Base-by-base conservation (phyloP, 2,329 filamentous ascomycete species). In the Celoporthe dispersa region DNA sequence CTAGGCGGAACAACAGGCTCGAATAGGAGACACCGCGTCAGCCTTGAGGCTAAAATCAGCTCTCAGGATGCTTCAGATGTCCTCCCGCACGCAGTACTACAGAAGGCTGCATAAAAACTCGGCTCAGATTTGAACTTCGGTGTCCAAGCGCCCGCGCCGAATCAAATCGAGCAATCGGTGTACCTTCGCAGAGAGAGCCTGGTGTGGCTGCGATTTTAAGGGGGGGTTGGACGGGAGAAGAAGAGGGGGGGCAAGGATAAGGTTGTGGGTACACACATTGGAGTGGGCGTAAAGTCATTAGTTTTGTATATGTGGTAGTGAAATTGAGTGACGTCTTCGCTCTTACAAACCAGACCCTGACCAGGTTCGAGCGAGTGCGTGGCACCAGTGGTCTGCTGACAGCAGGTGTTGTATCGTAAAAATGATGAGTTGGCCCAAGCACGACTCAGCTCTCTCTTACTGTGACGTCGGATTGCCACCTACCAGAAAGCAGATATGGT, bases 311-410 rank as follows among this genome's bases (percentile, higher is more conserved):
- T 22, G 44, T 48, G 44, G 44, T n/a, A 48, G 44, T 48, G 55
- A 62, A 37, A 22, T 31, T 39, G 41, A 61, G 48, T 39, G 39
- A 61, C 39, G 53, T 48, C 33, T 66, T 66, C 57, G 37, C 35
- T 28, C 35, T 41, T 25, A n/a, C 31, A 59, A 37, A 44, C 16
- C n/a, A 19, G 22, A 41, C n/a, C 31, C 33, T 57, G 64, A 25
- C 48, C 19, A 66, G 53, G 64, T 16, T 37, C 22, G 25, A 25
- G 33, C 4, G 33, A 7, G 44, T 59, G 35, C 68, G 68, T 71
- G 70, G 70, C 64, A 69, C 67, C 64, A 67, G 64, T 65, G 62
- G 60, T 19, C 39, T 35, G 8, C 16, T 55, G 61, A 61, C 51
- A 57, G 51, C 64, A 28, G 28, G 53, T 41, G 33, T n/a, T 39